Conservation (phyloP, 1,284 basidiomycete species). For the Ustilago bromivora region DNA sequence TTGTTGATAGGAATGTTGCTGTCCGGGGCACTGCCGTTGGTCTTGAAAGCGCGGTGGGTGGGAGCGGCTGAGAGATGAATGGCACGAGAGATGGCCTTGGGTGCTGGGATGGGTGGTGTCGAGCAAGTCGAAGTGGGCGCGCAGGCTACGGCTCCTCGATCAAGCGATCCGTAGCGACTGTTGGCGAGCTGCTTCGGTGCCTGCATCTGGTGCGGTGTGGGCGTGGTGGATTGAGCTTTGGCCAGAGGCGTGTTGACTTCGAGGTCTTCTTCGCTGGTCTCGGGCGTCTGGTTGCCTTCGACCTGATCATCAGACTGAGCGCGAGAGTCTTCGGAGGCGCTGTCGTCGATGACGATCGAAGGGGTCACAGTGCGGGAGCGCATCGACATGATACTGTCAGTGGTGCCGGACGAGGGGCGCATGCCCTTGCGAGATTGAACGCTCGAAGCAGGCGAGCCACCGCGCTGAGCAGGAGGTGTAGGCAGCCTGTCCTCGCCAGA, state of each 20-base stretch:
- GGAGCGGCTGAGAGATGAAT: constrained; percentile 54
- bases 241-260: constrained; percentile 36
- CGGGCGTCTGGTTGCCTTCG: constrained; percentile 58
- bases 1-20: constrained; percentile 29
- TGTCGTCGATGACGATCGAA: constrained; percentile 62
- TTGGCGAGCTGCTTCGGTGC: constrained; percentile 21
- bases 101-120: constrained; percentile 36
- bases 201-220: constrained; percentile 21
- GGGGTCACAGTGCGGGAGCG: constrained; percentile 55
- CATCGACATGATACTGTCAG: constrained; percentile 51
- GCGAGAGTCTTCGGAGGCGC: constrained; percentile 53
- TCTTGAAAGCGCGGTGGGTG: constrained; percentile 50
- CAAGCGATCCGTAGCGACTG: constrained; percentile 33
- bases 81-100: constrained; percentile 49
- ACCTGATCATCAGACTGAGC: constrained; percentile 46
- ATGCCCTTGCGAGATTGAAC: constrained; percentile 30
- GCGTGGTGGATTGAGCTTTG: constrained; percentile 37
- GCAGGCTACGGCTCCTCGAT: constrained; percentile 24
- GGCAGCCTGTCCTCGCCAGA: constrained; percentile 22
- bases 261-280: constrained; percentile 63
- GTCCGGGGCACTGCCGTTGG: constrained; percentile 13
- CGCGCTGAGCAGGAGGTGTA: constrained; percentile 39
- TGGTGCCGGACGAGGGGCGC: constrained; percentile 41
- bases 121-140: constrained; percentile 35
- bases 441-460: constrained; percentile 35